Evolutionary conservation across 164 flowering plant species (phyloP).

Genomic region (Umbilicus rupestris): DNA sequence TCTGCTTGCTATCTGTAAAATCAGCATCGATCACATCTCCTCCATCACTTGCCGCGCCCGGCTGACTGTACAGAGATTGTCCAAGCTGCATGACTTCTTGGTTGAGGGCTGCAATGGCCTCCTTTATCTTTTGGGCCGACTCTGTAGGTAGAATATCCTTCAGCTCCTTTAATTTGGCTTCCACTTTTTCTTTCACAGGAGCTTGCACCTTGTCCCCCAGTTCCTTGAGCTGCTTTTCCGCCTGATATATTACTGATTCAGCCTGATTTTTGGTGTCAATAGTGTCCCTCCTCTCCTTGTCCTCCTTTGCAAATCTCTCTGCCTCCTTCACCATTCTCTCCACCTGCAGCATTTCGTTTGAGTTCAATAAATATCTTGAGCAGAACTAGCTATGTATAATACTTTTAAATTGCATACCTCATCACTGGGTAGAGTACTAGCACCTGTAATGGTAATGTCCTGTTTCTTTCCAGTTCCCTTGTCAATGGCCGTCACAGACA

Average conservation of each 20-base stretch:
- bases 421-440: conserved; percentile 30
- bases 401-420: conserved; percentile 16
- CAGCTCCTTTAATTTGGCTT: conserved; percentile 49
- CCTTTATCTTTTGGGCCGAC: conserved; percentile 55
- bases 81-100: conserved; percentile 83
- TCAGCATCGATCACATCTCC: conserved; percentile 74
- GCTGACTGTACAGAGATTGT: conserved; percentile 63
- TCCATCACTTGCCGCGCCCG: conserved; percentile 33
- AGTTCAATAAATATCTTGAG: not conserved
- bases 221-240: conserved; percentile 74
- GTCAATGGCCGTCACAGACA: conserved; percentile 30
- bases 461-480: conserved; percentile 37
- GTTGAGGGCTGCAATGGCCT: conserved; percentile 63
- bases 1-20: conserved; percentile 24
- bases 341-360: conserved; percentile 39
- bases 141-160: conserved; percentile 58
- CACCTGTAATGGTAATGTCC: conserved; percentile 33
- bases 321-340: conserved; percentile 69
- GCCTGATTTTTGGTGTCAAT: conserved; percentile 79
- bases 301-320: conserved; percentile 62
- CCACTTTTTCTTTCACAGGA: conserved; percentile 61
- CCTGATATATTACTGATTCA: conserved; percentile 66
- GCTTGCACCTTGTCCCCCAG: conserved; percentile 70
- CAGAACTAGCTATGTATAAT: not conserved
- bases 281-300: conserved; percentile 77